Evolutionary conservation across 2,329 filamentous ascomycete genomes (phyloP), one percentile per base, ranked within the genome.

Genomic region (Fusarium tjaetaba): DNA sequence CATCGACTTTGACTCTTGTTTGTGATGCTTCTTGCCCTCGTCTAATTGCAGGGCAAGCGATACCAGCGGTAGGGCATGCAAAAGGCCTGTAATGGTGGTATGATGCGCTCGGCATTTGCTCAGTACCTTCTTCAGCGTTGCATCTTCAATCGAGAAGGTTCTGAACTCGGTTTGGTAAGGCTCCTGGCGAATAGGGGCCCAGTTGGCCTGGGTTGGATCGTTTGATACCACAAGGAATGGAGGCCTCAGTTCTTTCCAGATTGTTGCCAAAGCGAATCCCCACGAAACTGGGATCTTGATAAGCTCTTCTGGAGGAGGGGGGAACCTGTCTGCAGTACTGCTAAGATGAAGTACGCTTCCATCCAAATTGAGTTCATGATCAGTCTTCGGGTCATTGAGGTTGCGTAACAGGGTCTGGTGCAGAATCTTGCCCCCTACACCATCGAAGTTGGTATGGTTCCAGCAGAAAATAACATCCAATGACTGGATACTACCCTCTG

Each of bases 361-460:
- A 9, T 36, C n/a, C 7, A 74, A 45, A 22, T 32, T 24, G 22
- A 53, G 26, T 34, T 59, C 38, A 20, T 56, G 24, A 7, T 41
- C 39, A 30, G 55, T 32, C 9, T 43, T 55, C 13, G 45, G 32
- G 7, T 61, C 36, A 38, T 80, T 78, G 48, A 82, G 79, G 38
- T 76, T 74, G 11, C 68, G 65, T 9, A 81, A 52, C 13, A 82
- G 55, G 22, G 71, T 76, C 52, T 75, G 56, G 45, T 82, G 80
- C n/a, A 82, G 79, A 8, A 81, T 72, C 58, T 79, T 81, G 45
- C 73, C 78, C 26, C 79, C 71, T n/a, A 73, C 79, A 2, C 79
- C 80, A 43, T 82, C 80, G 7, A 62, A 68, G 11, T 68, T 70
- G 30, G 76, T 59, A 57, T 82, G 80, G 36, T 77, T 78, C 60